Conservation (phyloP, 139 green algal species). For the Diplosphaera chodatii region DNA sequence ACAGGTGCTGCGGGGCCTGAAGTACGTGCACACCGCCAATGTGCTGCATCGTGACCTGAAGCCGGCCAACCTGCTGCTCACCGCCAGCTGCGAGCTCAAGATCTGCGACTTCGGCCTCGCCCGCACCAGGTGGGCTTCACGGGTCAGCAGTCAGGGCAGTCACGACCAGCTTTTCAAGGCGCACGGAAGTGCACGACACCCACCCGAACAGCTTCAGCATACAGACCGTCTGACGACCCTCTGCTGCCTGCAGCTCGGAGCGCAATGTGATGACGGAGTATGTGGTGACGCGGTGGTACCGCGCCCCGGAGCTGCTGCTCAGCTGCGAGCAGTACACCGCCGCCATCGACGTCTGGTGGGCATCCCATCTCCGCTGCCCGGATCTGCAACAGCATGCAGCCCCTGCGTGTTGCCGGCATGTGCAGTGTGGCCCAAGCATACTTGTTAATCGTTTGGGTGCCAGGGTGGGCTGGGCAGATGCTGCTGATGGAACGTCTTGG, state of each 20-base stretch:
- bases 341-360: conserved; percentile 66
- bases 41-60: conserved; percentile 97
- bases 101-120: conserved; percentile 98
- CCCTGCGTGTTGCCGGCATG: too few species aligned
- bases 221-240: not conserved
- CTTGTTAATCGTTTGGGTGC: too few species aligned
- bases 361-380: too few species aligned
- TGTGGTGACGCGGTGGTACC: conserved; percentile 94
- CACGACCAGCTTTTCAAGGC: too few species aligned
- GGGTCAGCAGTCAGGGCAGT: too few species aligned
- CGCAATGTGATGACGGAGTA: conserved; percentile 94
- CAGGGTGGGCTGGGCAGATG: too few species aligned
- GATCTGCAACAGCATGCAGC: too few species aligned
- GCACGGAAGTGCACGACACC: too few species aligned
- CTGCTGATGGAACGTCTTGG: too few species aligned
- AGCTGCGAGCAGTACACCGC: conserved; percentile 79
- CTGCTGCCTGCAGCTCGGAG: conserved; percentile 52
- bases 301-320: conserved; percentile 89
- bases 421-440: too few species aligned
- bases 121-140: conserved; percentile 47
- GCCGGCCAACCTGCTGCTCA: conserved; percentile 95
- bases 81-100: conserved; percentile 95
- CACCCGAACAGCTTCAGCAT: too few species aligned
- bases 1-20: conserved; percentile 82
- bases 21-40: conserved; percentile 82